Base-by-base conservation (phyloP, 1,284 basidiomycete species). In the Coniferiporia sulphurascens region DNA sequence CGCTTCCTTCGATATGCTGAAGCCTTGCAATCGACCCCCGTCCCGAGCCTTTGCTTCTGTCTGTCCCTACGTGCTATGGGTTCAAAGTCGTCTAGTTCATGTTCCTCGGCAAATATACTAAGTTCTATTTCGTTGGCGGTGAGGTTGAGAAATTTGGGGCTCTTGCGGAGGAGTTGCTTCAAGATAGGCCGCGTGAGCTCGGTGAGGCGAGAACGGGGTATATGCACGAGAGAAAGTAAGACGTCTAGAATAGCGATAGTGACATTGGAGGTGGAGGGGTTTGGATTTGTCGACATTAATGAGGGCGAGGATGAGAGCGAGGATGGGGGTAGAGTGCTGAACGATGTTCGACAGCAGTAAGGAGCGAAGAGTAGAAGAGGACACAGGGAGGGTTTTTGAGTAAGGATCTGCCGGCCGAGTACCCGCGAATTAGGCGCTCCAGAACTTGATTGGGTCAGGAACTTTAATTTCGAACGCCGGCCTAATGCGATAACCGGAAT, bases 101-200 rank as follows among this genome's bases (percentile, higher is more conserved):
- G 73, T 52, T 83, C 75, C 65, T 89, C 86, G 45, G 84, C 86
- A 65, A 89, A 87, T 54, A 89, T 73, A 69, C 81, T 84, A 69
- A 89, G 83, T 71, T 89, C 87, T 62, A 87, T 79, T 65, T 87
- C 82, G 67, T 89, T 89, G 72, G 80, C 86, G 52, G 87, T 88
- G 63, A 89, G 77, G 68, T 85, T 89, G 68, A 90, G 76, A 69
- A 89, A 90, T 9, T 77, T 77, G 13, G 85, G 83, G 63, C 74
- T 76, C 2, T 85, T 84, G 41, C 81, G 80, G 51, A 89, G 80
- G 62, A 89, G 81, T 70, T 87, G 85, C 61, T 80, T 80, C 63
- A 89, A 78, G 66, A 89, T 71, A 51, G 81, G 82, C 62, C 84
- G 80, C 4, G 80, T 81, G 60, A 88, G 76, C 10, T 78, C 73